These are phyloP conservation scores for Gastrolobium villosum DNA, from an alignment of 306 rosid genomes.

Conservation along the genomic window DNA sequence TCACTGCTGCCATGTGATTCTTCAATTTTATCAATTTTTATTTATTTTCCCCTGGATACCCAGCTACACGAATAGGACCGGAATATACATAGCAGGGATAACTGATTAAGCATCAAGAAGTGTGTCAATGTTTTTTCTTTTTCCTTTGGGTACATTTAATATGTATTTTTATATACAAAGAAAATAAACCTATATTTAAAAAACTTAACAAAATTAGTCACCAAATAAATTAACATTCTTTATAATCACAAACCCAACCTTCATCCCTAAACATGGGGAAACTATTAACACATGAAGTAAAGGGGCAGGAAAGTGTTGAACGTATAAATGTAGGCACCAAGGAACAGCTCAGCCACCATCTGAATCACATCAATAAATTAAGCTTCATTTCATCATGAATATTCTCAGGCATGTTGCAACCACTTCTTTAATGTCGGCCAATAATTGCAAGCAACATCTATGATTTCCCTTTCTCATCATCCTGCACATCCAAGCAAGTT, in stretches of 20 bases:
- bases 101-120: background rate
- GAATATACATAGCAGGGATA: background rate
- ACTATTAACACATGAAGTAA: conserved; percentile 24
- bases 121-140: background rate
- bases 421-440: conserved; percentile 42
- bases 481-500: conserved; percentile 56
- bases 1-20: background rate
- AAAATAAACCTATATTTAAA: background rate
- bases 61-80: background rate
- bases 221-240: conserved; percentile 10
- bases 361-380: conserved; percentile 28
- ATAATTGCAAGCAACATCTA: conserved; percentile 44
- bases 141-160: conserved; percentile 5
- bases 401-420: conserved; percentile 46
- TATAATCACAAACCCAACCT: conserved; percentile 34
- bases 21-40: background rate
- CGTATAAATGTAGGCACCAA: conserved; percentile 39
- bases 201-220: conserved; percentile 33
- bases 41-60: background rate
- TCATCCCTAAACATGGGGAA: conserved; percentile 31
- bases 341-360: conserved; percentile 45
- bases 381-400: conserved; percentile 47
- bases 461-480: conserved; percentile 60
- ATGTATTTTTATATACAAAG: conserved; percentile 23
- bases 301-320: conserved; percentile 7